These are phyloP conservation scores for Geotrichum reessii DNA, from an alignment of 1,139 yeast genomes.

Conservation along the genomic window DNA sequence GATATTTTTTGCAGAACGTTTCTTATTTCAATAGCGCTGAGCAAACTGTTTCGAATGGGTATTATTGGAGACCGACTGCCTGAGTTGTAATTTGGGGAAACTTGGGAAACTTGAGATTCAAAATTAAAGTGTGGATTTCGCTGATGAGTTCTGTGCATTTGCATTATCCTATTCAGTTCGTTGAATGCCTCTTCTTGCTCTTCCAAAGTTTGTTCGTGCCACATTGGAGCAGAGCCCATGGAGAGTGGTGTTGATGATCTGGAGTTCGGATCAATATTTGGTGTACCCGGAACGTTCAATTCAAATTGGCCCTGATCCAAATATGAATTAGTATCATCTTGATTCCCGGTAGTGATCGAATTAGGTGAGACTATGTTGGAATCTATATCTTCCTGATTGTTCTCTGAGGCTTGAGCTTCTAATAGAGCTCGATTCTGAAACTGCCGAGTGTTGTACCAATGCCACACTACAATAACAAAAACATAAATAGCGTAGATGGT, in stretches of 20 bases:
- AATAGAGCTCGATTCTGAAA: not conserved
- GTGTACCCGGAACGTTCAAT: not conserved
- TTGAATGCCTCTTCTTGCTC: constrained; percentile 26
- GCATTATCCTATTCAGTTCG: constrained; percentile 27
- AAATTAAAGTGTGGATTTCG: constrained; percentile 11
- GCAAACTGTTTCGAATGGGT: constrained; percentile 41
- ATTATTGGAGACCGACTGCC: constrained; percentile 19
- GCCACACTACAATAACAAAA: constrained; percentile 42
- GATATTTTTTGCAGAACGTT: constrained; percentile 24
- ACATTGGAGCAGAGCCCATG: not conserved
- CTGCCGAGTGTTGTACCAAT: constrained; percentile 29
- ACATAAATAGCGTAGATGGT: constrained; percentile 52
- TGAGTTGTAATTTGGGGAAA: not conserved
- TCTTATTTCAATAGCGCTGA: constrained; percentile 42
- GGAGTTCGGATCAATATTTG: not conserved
- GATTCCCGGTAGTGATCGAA: not conserved
- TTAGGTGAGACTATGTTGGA: not conserved
- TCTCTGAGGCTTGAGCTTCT: not conserved
- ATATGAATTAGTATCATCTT: not conserved
- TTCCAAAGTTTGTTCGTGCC: constrained; percentile 19
- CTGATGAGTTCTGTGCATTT: constrained; percentile 9
- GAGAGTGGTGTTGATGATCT: constrained; percentile 3
- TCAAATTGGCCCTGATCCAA: not conserved
- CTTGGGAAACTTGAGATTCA: not conserved
- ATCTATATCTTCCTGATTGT: not conserved